A percentile compares a stretch with the other conserved stretches of the same genome.
Evolutionary conservation across 192 early-diverging fungal species (phyloP).

Genomic region (Mortierella claussenii): DNA sequence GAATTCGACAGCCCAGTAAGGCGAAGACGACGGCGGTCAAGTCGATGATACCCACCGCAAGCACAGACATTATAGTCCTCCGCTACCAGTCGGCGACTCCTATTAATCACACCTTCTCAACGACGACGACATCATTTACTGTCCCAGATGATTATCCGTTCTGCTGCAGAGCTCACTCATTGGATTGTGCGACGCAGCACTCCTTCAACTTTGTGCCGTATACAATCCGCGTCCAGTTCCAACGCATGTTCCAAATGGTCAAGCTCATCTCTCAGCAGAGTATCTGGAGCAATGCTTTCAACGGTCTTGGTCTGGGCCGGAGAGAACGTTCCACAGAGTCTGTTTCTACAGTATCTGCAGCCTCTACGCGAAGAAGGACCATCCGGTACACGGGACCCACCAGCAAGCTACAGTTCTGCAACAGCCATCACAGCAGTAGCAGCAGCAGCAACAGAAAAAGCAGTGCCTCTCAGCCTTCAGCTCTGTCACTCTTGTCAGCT

Average conservation of each 20-base stretch:
- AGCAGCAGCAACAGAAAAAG: too few species aligned
- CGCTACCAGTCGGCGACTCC: neutral
- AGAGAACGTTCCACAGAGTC: neutral
- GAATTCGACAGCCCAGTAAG: neutral
- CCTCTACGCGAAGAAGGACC: neutral
- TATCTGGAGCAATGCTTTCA: neutral
- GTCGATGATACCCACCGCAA: neutral
- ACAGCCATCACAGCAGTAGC: too few species aligned
- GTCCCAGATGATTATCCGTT: conserved; percentile 24
- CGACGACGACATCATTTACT: neutral
- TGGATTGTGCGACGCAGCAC: conserved; percentile 25
- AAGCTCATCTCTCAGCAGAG: conserved; percentile 13
- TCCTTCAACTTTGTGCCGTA: conserved; percentile 19
- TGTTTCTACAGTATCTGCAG: too few species aligned
- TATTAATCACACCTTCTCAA: too few species aligned
- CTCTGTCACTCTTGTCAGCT: neutral
- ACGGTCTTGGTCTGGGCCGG: neutral
- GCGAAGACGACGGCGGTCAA: neutral
- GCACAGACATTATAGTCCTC: too few species aligned
- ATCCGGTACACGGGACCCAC: conserved; percentile 22
- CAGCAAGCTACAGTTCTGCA: conserved; percentile 31
- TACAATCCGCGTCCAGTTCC: conserved; percentile 25
- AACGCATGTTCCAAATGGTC: conserved; percentile 19
- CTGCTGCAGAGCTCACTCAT: conserved; percentile 46
- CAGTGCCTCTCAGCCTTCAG: conserved; percentile 1